Evolutionary conservation across 148 eudicot species (phyloP).

Genomic region (Cornus suecica): DNA sequence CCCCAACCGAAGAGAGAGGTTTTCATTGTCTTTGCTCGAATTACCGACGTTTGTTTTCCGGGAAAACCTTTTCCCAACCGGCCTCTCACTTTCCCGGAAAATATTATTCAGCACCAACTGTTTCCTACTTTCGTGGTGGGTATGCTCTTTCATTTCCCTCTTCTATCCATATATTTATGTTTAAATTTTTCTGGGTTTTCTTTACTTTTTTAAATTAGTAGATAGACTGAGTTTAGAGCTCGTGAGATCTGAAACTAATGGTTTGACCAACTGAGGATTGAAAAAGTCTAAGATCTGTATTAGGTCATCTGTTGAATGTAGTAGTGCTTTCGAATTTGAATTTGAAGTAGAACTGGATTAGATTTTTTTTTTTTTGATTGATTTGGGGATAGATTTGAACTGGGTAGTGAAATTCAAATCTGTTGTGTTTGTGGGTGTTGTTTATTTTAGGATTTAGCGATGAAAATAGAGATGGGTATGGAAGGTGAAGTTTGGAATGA

Average conservation of each 20-base stretch:
- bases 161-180: background rate
- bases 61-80: slow-evolving; percentile 4
- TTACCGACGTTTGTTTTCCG: slow-evolving; percentile 14
- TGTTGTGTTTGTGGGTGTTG: slow-evolving; percentile 2
- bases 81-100: slow-evolving; percentile 10
- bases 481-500: slow-evolving; percentile 41
- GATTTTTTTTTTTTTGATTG: background rate
- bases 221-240: background rate
- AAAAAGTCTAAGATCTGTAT: background rate
- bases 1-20: background rate
- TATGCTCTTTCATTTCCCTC: background rate
- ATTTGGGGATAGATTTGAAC: background rate
- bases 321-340: background rate
- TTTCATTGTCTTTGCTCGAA: background rate
- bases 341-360: background rate
- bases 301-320: background rate
- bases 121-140: slow-evolving; percentile 1
- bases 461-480: slow-evolving; percentile 20
- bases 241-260: slow-evolving; percentile 17
- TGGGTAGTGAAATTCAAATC: slow-evolving; percentile 4
- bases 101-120: slow-evolving; percentile 1
- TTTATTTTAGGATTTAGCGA: slow-evolving; percentile 1
- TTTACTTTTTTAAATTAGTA: background rate
- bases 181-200: background rate
- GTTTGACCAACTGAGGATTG: background rate